These are phyloP conservation scores for Trifolium fragiferum DNA, from an alignment of 306 rosid species.

Conservation along the genomic window DNA sequence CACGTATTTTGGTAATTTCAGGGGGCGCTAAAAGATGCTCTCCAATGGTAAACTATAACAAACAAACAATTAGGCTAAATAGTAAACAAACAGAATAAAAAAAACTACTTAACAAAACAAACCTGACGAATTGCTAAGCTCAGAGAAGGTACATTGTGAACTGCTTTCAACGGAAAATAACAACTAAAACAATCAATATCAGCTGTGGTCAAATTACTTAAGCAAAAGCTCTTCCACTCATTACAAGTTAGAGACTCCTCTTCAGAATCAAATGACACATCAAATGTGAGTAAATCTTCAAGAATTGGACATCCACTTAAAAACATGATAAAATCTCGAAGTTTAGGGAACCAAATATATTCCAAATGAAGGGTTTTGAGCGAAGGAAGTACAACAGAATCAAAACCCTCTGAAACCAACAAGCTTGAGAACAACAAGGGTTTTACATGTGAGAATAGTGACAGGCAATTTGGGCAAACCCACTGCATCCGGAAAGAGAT, in stretches of 20 bases:
- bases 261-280: too few species aligned
- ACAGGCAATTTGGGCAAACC: neutral
- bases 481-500: neutral
- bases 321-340: too few species aligned
- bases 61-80: too few species aligned
- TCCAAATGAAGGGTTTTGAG: neutral
- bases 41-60: too few species aligned
- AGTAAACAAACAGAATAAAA: too few species aligned
- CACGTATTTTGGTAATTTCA: too few species aligned
- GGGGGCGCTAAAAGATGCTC: too few species aligned
- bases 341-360: too few species aligned
- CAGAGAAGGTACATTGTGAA: neutral
- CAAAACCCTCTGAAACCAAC: neutral
- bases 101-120: too few species aligned
- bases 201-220: neutral
- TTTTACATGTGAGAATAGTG: neutral
- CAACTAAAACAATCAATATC: neutral
- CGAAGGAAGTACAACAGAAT: neutral
- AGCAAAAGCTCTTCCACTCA: neutral
- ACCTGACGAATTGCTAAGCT: neutral
- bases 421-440: conserved; percentile 22
- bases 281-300: neutral
- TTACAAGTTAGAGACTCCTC: neutral
- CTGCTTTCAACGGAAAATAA: neutral
- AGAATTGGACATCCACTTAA: too few species aligned